A percentile compares a stretch with the other conserved stretches of the same genome.
Conservation (phyloP, 441 rosid genomes). For the Gossypium davidsonii region DNA sequence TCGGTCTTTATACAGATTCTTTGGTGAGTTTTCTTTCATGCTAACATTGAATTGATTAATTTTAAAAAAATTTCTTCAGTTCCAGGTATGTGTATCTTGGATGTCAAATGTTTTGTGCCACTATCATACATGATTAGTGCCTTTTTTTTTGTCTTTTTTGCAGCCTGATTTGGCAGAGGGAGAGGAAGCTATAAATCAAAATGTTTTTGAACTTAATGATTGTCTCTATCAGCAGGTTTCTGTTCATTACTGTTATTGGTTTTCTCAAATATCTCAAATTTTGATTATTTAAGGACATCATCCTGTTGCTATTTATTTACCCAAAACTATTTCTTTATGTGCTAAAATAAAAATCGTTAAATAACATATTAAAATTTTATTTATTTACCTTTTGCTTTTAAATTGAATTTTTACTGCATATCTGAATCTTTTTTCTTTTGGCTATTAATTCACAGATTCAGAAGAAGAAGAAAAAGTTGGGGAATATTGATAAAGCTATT, state of each 20-base stretch:
- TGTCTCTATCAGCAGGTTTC: slow-evolving; percentile 65
- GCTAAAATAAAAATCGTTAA: not conserved
- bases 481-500: slow-evolving; percentile 50
- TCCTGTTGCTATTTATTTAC: not conserved
- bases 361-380: not conserved
- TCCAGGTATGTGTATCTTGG: not conserved
- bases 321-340: not conserved
- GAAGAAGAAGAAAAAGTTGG: slow-evolving; percentile 52
- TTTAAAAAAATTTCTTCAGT: not conserved
- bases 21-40: slow-evolving; percentile 46
- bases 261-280: not conserved
- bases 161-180: slow-evolving; percentile 94
- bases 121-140: not conserved
- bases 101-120: not conserved
- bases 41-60: not conserved
- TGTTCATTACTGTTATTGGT: not conserved
- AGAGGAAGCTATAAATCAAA: slow-evolving; percentile 56
- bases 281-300: not conserved
- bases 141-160: slow-evolving; percentile 18
- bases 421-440: slow-evolving; percentile 8
- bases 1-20: slow-evolving; percentile 74
- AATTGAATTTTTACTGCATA: not conserved
- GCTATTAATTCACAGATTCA: slow-evolving; percentile 43
- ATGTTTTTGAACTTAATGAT: slow-evolving; percentile 62
- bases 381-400: not conserved